Base-by-base conservation (phyloP, 805 yeast species). In the Yarrowia sp. region DNA sequence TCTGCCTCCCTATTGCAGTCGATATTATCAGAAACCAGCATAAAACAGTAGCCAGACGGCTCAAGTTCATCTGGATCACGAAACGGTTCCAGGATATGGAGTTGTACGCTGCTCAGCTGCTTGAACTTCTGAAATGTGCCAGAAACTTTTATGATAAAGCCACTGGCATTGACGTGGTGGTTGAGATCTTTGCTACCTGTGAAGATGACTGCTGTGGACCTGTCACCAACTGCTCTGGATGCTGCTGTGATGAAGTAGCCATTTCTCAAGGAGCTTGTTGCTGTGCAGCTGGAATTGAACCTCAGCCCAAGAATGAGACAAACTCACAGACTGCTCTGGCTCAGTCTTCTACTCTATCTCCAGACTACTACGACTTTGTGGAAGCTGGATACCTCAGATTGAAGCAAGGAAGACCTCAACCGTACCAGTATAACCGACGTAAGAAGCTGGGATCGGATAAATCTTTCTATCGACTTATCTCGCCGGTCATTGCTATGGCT, bases 1-100 rank as follows among this genome's bases (percentile, higher is more conserved):
- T 79, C 69, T 74, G 77, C 1, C 75, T 81, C 58, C 84, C 85
- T 1, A 76, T 80, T 0, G 80, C 81, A 8, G 69, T 81, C 41
- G 80, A 79, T 47, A 71, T 80, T 42, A 67, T 81, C 28, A 67
- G 73, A 45, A 69, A 72, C 4, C 71, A 79, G 15, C 43, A 68
- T 6, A 44, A 47, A 39, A 58, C 68, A 14, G 58, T 38, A 4
- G 38, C 58, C 1, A 33, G 45, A 33, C 66, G 65, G 1, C 32
- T 61, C 47, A 45, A 61, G 44, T 45, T 61, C 45, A 47, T 48
- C 47, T 61, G 65, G 65, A 48, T 42, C 32, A 38, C 58, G 6
- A 53, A 53, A 38, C 55, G 57, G 18, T 61, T 61, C 35, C 57
- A 45, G 45, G 65, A 61, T 15, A 47, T 61, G 57, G 57, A 15